Conservation (phyloP, 108 stramenopile genomes). For the Discostella stelligeroides region DNA sequence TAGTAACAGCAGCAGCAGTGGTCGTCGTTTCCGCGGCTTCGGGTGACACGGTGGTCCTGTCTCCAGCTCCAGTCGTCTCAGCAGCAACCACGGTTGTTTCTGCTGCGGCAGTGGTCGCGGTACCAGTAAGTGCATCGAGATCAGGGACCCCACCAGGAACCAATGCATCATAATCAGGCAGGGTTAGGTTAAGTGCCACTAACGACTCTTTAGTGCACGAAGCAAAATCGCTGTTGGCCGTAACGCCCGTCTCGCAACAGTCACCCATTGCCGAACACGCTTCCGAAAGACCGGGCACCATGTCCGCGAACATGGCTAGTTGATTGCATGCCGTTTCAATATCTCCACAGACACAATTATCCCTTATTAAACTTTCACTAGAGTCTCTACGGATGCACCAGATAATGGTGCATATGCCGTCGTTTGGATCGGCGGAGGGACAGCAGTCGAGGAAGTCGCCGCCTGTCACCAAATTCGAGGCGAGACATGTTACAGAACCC, state of each 20-base stretch:
- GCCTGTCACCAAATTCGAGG: neutral
- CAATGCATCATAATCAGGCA: neutral
- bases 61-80: neutral
- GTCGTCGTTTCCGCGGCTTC: neutral
- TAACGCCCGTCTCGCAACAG: neutral
- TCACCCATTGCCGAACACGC: neutral
- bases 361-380: neutral
- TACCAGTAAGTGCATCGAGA: neutral
- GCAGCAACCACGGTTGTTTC: neutral
- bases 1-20: neutral
- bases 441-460: constrained; percentile 4
- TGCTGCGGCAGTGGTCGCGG: neutral
- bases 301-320: neutral
- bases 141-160: constrained; percentile 1
- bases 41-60: neutral
- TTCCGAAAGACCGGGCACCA: neutral
- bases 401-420: constrained; percentile 12
- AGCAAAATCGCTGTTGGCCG: neutral
- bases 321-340: neutral
- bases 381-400: neutral
- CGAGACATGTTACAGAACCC: constrained; percentile 1
- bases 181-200: neutral
- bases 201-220: neutral
- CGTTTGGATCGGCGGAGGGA: neutral
- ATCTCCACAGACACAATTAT: neutral